These are phyloP conservation scores for Moringa oleifera DNA, from an alignment of 345 rosid genomes.

Conservation along the genomic window DNA sequence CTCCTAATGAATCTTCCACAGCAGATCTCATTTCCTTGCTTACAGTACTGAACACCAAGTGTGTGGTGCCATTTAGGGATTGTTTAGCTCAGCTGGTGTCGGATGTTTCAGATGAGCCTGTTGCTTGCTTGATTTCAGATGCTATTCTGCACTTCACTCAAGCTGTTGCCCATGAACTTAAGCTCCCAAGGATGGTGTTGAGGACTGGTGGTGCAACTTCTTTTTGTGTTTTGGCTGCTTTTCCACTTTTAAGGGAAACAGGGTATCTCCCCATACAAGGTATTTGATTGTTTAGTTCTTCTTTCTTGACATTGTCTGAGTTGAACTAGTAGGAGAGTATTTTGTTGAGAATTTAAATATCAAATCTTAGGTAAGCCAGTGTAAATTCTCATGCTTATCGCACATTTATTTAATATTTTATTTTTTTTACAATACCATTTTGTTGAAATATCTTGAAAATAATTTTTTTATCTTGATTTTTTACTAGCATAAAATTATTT, in stretches of 20 bases:
- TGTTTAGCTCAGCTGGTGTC: slow-evolving; percentile 32
- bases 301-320: too few relatives aligned
- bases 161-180: slow-evolving; percentile 28
- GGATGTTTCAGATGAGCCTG: slow-evolving; percentile 11
- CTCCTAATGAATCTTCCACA: background rate
- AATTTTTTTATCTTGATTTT: too few relatives aligned
- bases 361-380: too few relatives aligned
- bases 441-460: too few relatives aligned
- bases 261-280: slow-evolving; percentile 30
- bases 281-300: too few relatives aligned
- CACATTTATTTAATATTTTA: too few relatives aligned
- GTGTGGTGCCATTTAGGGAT: slow-evolving; percentile 29
- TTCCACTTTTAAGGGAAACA: slow-evolving; percentile 21
- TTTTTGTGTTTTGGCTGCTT: slow-evolving; percentile 21
- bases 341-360: too few relatives aligned
- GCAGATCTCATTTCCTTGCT: slow-evolving; percentile 19
- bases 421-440: too few relatives aligned
- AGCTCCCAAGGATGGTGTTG: slow-evolving; percentile 40
- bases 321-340: too few relatives aligned
- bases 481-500: too few relatives aligned
- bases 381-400: too few relatives aligned
- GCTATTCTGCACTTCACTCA: slow-evolving; percentile 34
- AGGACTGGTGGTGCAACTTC: slow-evolving; percentile 31
- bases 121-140: slow-evolving; percentile 49
- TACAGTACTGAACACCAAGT: slow-evolving; percentile 25